A percentile compares a stretch with the other conserved stretches of the same genome.
phyloP scores from a whole-genome alignment of 2,329 filamentous ascomycete genomes.

The Monilinia polystroma region DNA sequence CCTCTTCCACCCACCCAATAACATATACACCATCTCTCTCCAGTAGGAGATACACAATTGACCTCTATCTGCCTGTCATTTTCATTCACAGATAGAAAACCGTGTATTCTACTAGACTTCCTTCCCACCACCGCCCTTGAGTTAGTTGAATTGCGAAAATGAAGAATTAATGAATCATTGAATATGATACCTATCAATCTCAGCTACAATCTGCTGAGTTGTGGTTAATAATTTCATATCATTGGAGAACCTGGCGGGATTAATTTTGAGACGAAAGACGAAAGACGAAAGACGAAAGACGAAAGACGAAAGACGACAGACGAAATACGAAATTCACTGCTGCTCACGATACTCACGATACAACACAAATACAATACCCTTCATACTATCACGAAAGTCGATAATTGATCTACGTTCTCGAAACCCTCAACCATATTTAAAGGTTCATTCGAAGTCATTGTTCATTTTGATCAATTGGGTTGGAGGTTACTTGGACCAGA shows the following conservation, averaged over 20 bases:
- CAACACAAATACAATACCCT: slow-evolving; percentile 4
- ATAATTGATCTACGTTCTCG: background rate
- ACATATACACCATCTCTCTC: background rate
- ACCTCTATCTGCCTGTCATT: slow-evolving; percentile 1
- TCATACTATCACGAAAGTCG: background rate
- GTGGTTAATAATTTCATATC: slow-evolving; percentile 12
- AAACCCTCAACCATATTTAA: background rate
- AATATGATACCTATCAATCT: slow-evolving; percentile 17
- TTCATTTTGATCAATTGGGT: background rate
- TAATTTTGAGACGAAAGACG: background rate
- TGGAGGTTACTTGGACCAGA: background rate
- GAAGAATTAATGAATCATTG: slow-evolving; percentile 8
- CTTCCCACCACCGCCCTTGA: background rate
- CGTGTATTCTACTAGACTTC: background rate
- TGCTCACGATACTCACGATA: background rate
- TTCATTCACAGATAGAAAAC: background rate
- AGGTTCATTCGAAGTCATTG: background rate
- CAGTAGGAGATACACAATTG: background rate
- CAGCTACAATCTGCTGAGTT: slow-evolving; percentile 15
- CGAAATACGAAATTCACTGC: slow-evolving; percentile 8
- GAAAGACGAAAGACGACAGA: too few species aligned
- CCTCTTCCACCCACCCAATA: background rate
- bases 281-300: background rate
- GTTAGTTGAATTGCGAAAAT: background rate
- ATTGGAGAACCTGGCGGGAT: background rate